These are phyloP conservation scores for Sonneratia caseolaris DNA, from an alignment of 345 rosid genomes.

Conservation along the genomic window DNA sequence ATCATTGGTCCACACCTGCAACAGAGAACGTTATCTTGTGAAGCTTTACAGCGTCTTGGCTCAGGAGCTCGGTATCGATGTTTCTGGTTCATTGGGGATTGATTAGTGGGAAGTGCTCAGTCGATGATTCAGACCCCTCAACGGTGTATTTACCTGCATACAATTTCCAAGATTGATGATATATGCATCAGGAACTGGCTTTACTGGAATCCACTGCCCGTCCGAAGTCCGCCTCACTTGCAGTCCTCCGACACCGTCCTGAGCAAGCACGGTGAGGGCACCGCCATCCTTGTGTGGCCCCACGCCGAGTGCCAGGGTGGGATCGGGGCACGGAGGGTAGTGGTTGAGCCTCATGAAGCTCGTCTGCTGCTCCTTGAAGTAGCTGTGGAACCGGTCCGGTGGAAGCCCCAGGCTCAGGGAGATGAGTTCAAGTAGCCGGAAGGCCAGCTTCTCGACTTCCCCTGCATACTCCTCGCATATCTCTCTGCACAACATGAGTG, in stretches of 20 bases:
- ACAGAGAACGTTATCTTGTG: neutral
- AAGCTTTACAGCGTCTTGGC: too few relatives aligned
- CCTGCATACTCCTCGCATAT: constrained; percentile 56
- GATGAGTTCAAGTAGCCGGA: constrained; percentile 49
- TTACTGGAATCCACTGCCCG: constrained; percentile 62
- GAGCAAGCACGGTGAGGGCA: constrained; percentile 61
- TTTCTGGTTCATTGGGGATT: too few relatives aligned
- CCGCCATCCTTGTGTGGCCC: constrained; percentile 82
- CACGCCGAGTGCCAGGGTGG: constrained; percentile 76
- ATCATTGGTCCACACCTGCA: constrained; percentile 48
- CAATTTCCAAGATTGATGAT: constrained; percentile 68
- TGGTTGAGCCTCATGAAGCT: constrained; percentile 53
- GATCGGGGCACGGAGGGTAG: constrained; percentile 77
- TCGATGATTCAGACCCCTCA: too few relatives aligned
- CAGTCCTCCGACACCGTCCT: constrained; percentile 78
- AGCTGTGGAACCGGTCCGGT: constrained; percentile 31
- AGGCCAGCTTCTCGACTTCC: constrained; percentile 57
- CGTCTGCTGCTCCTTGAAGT: constrained; percentile 60
- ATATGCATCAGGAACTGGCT: constrained; percentile 40
- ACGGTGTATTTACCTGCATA: constrained; percentile 15
- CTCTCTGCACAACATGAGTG: constrained; percentile 28
- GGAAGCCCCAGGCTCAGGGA: constrained; percentile 61
- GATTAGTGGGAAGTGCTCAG: too few relatives aligned
- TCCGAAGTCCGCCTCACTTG: constrained; percentile 60
- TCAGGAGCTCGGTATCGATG: too few relatives aligned